Evolutionary conservation across 2,329 filamentous ascomycete genomes (phyloP).

Genomic region (Rhexocercosporidium sp.): DNA sequence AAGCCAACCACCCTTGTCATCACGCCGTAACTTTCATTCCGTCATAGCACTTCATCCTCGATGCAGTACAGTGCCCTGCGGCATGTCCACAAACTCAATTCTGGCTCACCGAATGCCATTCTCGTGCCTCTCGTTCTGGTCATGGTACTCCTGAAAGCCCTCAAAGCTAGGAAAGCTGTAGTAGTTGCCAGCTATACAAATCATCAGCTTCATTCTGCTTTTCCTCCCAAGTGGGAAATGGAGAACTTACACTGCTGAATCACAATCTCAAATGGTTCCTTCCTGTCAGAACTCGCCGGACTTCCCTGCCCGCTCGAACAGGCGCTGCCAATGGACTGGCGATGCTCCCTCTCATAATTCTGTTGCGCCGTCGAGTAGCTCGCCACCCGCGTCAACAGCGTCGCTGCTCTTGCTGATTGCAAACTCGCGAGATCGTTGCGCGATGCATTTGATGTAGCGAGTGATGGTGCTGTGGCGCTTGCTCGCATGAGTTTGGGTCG

Average conservation of each 20-base stretch:
- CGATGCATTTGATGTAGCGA: constrained; percentile 60
- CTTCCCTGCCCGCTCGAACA: constrained; percentile 32
- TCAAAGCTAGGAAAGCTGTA: constrained; percentile 79
- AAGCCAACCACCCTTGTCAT: not conserved
- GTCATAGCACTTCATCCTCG: not conserved
- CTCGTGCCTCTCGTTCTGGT: constrained; percentile 40
- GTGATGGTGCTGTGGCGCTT: constrained; percentile 61
- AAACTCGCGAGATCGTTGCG: constrained; percentile 56
- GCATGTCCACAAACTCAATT: not conserved
- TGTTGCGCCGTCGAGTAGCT: constrained; percentile 52
- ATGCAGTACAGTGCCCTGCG: not conserved
- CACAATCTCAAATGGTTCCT: constrained; percentile 34
- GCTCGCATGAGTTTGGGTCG: constrained; percentile 61
- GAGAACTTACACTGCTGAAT: constrained; percentile 33
- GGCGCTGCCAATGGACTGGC: constrained; percentile 29
- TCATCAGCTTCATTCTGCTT: not conserved
- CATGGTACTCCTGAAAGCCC: constrained; percentile 61
- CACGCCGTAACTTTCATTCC: not conserved
- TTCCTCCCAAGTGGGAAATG: not conserved
- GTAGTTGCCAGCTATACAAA: constrained; percentile 56
- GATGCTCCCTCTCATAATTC: constrained; percentile 21
- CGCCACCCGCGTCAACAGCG: constrained; percentile 60
- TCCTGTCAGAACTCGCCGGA: constrained; percentile 28
- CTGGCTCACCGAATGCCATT: constrained; percentile 28
- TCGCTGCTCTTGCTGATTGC: constrained; percentile 56